Evolutionary conservation across 768 basidiomycete species (phyloP).

Genomic region (Mycena maculata): DNA sequence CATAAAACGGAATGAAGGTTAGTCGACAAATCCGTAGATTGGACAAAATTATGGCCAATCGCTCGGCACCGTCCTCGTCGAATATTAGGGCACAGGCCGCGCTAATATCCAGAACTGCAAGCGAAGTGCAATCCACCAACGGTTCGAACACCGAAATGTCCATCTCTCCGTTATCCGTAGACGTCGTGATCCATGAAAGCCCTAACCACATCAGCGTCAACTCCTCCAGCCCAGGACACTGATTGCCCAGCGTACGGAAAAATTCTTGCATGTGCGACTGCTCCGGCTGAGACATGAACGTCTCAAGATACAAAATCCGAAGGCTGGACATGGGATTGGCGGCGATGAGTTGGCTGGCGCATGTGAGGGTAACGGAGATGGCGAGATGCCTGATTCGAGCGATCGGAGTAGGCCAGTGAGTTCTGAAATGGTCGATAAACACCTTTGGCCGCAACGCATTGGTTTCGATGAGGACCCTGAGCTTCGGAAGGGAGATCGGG

Average conservation of each 20-base stretch:
- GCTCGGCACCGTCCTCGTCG: background rate
- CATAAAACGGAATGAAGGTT: background rate
- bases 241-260: background rate
- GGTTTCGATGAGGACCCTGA: background rate
- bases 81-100: background rate
- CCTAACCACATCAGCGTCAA: background rate
- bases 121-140: background rate
- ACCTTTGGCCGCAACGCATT: background rate
- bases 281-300: background rate
- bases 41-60: background rate
- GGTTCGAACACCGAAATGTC: slow-evolving; percentile 4
- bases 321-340: background rate
- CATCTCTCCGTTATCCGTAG: background rate
- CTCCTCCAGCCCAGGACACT: slow-evolving; percentile 6
- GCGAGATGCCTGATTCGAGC: background rate
- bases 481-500: background rate
- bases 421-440: background rate
- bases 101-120: slow-evolving; percentile 14
- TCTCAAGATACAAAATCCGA: slow-evolving; percentile 8
- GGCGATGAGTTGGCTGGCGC: background rate
- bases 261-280: background rate
- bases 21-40: slow-evolving; percentile 3
- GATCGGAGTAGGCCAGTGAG: background rate
- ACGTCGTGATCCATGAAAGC: background rate
- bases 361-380: background rate